phyloP scores from a whole-genome alignment of 2,329 filamentous ascomycete genomes.

The Aureobasidium sp. region DNA sequence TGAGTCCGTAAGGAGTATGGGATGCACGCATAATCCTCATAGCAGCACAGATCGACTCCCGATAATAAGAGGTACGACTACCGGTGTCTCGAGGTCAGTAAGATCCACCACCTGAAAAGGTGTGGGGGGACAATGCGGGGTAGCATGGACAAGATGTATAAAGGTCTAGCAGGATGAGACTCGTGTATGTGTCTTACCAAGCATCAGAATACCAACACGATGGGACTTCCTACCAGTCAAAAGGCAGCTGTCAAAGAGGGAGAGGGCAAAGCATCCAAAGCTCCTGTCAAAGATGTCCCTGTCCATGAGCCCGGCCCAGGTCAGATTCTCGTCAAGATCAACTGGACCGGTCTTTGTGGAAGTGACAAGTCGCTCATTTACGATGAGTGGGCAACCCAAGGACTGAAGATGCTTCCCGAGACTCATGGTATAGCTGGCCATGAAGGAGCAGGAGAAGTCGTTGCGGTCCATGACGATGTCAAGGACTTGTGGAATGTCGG shows the following conservation, averaged over 20 bases:
- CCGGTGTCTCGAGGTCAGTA: background rate
- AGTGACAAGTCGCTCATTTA: constrained; percentile 31
- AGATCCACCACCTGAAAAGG: background rate
- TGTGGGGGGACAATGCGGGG: background rate
- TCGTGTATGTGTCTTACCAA: background rate
- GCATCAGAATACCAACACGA: background rate
- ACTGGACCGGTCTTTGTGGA: constrained; percentile 30
- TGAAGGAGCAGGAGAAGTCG: constrained; percentile 27
- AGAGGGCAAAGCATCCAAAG: constrained; percentile 23
- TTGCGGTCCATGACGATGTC: constrained; percentile 23
- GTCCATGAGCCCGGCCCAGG: constrained; percentile 27
- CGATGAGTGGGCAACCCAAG: constrained; percentile 29
- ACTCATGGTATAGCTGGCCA: constrained; percentile 27
- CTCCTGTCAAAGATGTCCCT: constrained; percentile 27
- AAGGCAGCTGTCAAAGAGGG: constrained; percentile 32
- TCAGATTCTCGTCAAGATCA: constrained; percentile 32
- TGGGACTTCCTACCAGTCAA: constrained; percentile 20
- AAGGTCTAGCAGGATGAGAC: background rate
- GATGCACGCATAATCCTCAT: background rate
- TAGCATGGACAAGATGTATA: background rate
- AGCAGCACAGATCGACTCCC: background rate
- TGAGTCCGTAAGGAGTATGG: background rate
- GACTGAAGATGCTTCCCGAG: constrained; percentile 25
- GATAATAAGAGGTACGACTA: background rate
- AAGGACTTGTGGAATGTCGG: constrained; percentile 24